phyloP scores from a whole-genome alignment of 352 stramenopile species.

The Phytopythium chamaehyphon region DNA sequence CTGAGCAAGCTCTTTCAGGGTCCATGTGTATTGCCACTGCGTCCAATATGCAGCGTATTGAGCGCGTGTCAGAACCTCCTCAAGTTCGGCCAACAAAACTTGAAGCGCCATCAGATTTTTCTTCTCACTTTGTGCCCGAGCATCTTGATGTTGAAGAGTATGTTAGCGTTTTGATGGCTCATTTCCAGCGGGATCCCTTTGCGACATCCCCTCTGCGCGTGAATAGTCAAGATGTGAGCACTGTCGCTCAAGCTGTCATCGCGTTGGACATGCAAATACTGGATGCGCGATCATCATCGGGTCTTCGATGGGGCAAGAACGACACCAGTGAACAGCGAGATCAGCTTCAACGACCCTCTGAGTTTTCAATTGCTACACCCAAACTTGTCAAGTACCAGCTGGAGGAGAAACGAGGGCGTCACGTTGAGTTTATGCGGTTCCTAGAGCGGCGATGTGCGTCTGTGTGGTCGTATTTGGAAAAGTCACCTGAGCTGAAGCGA shows the following conservation, averaged over 20 bases:
- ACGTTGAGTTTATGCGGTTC: slow-evolving; percentile 61
- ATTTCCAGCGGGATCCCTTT: slow-evolving; percentile 53
- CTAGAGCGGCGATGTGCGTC: slow-evolving; percentile 51
- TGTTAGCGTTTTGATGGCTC: slow-evolving; percentile 39
- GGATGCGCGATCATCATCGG: slow-evolving; percentile 74
- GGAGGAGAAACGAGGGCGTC: slow-evolving; percentile 68
- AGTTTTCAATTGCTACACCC: slow-evolving; percentile 49
- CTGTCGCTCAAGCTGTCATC: slow-evolving; percentile 56
- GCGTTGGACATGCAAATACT: slow-evolving; percentile 66
- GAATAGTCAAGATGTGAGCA: slow-evolving; percentile 31
- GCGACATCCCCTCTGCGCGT: slow-evolving; percentile 42
- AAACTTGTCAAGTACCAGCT: slow-evolving; percentile 86
- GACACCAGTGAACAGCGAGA: slow-evolving; percentile 21
- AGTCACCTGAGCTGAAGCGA: slow-evolving; percentile 44
- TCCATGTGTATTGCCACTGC: slow-evolving; percentile 61
- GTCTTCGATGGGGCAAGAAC: slow-evolving; percentile 69
- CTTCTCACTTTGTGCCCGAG: slow-evolving; percentile 27
- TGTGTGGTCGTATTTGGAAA: slow-evolving; percentile 58
- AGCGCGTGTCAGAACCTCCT: slow-evolving; percentile 10
- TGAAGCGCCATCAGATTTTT: slow-evolving; percentile 3
- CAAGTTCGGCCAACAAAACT: not conserved
- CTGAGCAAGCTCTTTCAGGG: slow-evolving; percentile 20
- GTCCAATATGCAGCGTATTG: slow-evolving; percentile 61
- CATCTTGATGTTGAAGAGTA: slow-evolving; percentile 56
- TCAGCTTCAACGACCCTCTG: slow-evolving; percentile 7